Evolutionary conservation across 2,329 filamentous ascomycete species (phyloP).

Genomic region (Epichloe amarillans): DNA sequence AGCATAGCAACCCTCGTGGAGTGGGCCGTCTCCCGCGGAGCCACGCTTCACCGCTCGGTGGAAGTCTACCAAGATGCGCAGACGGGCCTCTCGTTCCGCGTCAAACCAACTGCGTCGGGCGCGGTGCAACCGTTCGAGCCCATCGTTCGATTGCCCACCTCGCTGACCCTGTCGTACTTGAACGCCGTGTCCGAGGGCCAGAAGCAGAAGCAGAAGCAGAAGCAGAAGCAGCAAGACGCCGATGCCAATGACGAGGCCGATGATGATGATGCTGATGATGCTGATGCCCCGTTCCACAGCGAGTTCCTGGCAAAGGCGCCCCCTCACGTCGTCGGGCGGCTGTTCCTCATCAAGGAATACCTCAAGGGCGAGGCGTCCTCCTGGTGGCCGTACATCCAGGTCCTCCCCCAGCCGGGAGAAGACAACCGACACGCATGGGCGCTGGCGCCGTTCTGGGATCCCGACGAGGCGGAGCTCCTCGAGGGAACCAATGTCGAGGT

Average conservation of each 20-base stretch:
- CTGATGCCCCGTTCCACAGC: slow-evolving; percentile 25
- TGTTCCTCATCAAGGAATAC: slow-evolving; percentile 58
- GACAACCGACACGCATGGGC: slow-evolving; percentile 31
- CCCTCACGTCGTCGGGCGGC: slow-evolving; percentile 49
- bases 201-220: neutral
- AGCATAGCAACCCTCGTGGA: slow-evolving; percentile 24
- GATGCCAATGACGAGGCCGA: neutral
- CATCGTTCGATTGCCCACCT: slow-evolving; percentile 39
- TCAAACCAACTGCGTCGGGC: slow-evolving; percentile 20
- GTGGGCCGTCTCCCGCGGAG: slow-evolving; percentile 36
- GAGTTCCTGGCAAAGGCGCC: slow-evolving; percentile 36
- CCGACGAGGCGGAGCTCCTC: slow-evolving; percentile 44
- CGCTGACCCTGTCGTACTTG: slow-evolving; percentile 43
- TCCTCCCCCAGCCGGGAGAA: slow-evolving; percentile 50
- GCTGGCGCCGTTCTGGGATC: slow-evolving; percentile 50
- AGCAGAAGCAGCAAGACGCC: neutral
- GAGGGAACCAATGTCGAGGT: slow-evolving; percentile 40
- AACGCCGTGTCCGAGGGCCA: slow-evolving; percentile 29
- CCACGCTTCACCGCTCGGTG: slow-evolving; percentile 34
- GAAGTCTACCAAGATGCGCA: slow-evolving; percentile 37
- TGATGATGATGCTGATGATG: neutral
- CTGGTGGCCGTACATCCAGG: slow-evolving; percentile 56
- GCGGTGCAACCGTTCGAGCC: slow-evolving; percentile 24
- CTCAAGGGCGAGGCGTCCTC: slow-evolving; percentile 43
- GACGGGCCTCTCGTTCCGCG: slow-evolving; percentile 42